Conservation (phyloP, 106 monocot species). For the Xerophyta viscosa region DNA sequence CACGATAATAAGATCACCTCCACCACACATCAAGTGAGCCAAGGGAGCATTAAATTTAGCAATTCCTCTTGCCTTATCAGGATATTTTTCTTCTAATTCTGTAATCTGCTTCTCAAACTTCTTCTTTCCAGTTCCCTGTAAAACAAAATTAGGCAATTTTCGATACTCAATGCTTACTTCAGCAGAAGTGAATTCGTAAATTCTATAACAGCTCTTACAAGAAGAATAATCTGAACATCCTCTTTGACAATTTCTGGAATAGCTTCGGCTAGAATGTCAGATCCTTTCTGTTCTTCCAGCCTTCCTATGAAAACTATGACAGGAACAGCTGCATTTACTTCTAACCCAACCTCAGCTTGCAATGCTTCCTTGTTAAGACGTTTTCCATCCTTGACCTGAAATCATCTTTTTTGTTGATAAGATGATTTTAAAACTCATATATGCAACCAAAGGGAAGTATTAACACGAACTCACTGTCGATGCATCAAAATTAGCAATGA, state of each 20-base stretch:
- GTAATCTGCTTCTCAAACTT: slow-evolving; percentile 57
- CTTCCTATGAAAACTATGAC: slow-evolving; percentile 83
- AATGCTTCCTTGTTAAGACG: slow-evolving; percentile 77
- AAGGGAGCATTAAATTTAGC: slow-evolving; percentile 75
- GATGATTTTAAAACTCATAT: too few species aligned
- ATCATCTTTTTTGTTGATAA: background rate
- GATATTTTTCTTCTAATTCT: slow-evolving; percentile 49
- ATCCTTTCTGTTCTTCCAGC: slow-evolving; percentile 95
- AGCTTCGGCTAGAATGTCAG: slow-evolving; percentile 79
- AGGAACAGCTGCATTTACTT: slow-evolving; percentile 49
- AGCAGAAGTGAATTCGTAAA: background rate
- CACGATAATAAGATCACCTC: slow-evolving; percentile 58
- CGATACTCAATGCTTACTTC: too few species aligned
- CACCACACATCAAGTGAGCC: slow-evolving; percentile 81
- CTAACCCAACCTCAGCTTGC: slow-evolving; percentile 85
- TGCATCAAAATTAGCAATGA: slow-evolving; percentile 58
- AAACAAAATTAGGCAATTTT: background rate
- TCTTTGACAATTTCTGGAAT: slow-evolving; percentile 67
- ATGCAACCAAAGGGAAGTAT: background rate
- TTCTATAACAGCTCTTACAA: slow-evolving; percentile 26
- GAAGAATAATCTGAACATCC: slow-evolving; percentile 80
- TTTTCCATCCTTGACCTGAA: slow-evolving; percentile 79
- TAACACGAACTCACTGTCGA: slow-evolving; percentile 48
- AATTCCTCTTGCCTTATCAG: slow-evolving; percentile 60
- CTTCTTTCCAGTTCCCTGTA: slow-evolving; percentile 94